Base-by-base conservation (phyloP, 257 asterid species). In the Paraleonurus japonicus region DNA sequence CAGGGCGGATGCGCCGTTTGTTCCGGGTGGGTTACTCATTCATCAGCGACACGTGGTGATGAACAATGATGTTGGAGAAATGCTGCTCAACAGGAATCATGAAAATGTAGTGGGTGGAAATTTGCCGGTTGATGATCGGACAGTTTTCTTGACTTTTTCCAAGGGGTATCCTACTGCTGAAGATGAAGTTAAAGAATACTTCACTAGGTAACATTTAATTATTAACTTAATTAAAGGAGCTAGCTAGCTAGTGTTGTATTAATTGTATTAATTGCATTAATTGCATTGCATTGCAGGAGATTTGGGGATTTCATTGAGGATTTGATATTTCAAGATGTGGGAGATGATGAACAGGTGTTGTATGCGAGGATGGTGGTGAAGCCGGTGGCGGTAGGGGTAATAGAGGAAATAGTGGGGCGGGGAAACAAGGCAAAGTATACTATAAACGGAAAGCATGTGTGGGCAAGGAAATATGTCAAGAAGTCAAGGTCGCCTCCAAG, bases 361-460 rank as follows among this genome's bases (percentile, higher is more conserved):
- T 90, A 77, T 17, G 96, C 96, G 0, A 76, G 89, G 13, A 75
- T 92, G 79, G 90, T 92, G 58, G 82, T 80, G 17, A 64, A 78
- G 1, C 61, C 87, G 4, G 5, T 75, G 1, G 61, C 87, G 2
- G 7, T 51, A 4, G 70, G 70, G 13, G 79, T 65, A 22, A 77
- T 92, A 0, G 81, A 80, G 4, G 51, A 53, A 7, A 82, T 90
- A 13, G 84, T 81, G 0, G 78, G 75, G 0, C 53, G 53, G 15
- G 88, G 86, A 4, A 83, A 80, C 67, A 88, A 72, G 68, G 88
- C 93, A 0, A 90, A 88, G 75, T 92, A 82, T 62, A 65, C 80
- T 27, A 92, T 92, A 16, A 85, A 85, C n/a, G 95, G 96, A 4
- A 92, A 92, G 75, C 96, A 92, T 64, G 97, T 90, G 0, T 88